Evolutionary conservation across 768 basidiomycete species (phyloP), one percentile per base, ranked within the genome.

Genomic region (Suillus bovinus): DNA sequence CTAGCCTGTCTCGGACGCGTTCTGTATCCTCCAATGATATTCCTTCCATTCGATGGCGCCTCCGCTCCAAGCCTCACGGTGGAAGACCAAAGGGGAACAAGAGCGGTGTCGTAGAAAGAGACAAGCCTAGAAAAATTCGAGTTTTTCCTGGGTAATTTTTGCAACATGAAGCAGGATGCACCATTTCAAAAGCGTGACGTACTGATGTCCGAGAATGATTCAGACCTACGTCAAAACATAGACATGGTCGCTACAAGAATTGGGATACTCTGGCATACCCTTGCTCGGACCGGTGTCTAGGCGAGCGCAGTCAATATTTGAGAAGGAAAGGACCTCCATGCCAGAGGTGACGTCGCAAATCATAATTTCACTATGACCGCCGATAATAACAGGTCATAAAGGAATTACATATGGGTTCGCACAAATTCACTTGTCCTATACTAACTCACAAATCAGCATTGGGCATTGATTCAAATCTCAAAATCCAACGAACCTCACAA

Each of bases 371-470:
- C 81, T 82, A 47, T 27, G 20, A 62, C 10, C 1, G n/a, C 31
- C n/a, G 8, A 60, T 14, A 62, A 6, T 9, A 33, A 5, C 7
- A 16, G 5, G 24, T 4, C 10, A 22, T 57, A 8, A 5, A 10
- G 1, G 22, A 14, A 7, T 4, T 5, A 61, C 29, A 10, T 29
- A 22, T 33, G 31, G 9, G 3, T 27, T 70, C 80, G 67, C 63
- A 82, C 81, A 84, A 82, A 64, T 80, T 75, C 75, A 79, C 77
- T 72, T 82, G 82, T 82, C 63, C 79, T 82, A 42, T n/a, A n/a
- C n/a, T n/a, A 29, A 4, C 8, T 16, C 16, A 27, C 16, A 55
- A 17, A 24, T 55, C 24, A 38, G 24, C 24, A 55, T 38, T 24
- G 3, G 38, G 10, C 16, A 6, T 39, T 13, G 4, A 16, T 14